Conservation (phyloP, 2,329 filamentous ascomycete species). For the Fusarium sp. region DNA sequence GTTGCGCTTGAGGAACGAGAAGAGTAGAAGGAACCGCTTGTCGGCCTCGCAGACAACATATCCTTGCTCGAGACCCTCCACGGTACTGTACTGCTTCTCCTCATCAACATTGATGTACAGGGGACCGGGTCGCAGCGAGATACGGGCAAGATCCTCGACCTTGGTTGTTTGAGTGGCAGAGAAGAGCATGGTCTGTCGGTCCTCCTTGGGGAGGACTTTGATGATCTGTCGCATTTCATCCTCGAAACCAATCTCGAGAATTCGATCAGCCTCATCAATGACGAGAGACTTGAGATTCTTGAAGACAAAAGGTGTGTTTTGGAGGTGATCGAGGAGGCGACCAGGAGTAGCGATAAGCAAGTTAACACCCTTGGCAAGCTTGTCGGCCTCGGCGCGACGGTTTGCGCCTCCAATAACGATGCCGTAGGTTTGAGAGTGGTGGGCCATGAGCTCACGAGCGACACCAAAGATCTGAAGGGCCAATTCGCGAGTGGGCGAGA, state of each 20-base stretch:
- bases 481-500: slow-evolving; percentile 92
- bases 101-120: slow-evolving; percentile 98
- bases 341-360: slow-evolving; percentile 94
- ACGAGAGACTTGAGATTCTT: slow-evolving; percentile 93
- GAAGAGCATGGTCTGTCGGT: slow-evolving; percentile 97
- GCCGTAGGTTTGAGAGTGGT: slow-evolving; percentile 93
- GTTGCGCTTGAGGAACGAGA: slow-evolving; percentile 91
- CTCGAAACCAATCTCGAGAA: slow-evolving; percentile 97
- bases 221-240: slow-evolving; percentile 98
- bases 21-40: slow-evolving; percentile 91
- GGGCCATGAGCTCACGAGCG: slow-evolving; percentile 89
- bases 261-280: slow-evolving; percentile 96
- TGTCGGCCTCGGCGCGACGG: slow-evolving; percentile 88
- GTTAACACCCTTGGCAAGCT: slow-evolving; percentile 94
- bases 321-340: slow-evolving; percentile 90
- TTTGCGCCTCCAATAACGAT: slow-evolving; percentile 98
- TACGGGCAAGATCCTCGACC: slow-evolving; percentile 94
- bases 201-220: slow-evolving; percentile 88
- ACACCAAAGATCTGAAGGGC: slow-evolving; percentile 97
- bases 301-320: slow-evolving; percentile 91
- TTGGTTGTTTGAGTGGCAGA: slow-evolving; percentile 98
- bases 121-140: slow-evolving; percentile 90
- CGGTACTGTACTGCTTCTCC: slow-evolving; percentile 88
- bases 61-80: slow-evolving; percentile 93
- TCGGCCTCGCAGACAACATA: slow-evolving; percentile 95